phyloP scores from a whole-genome alignment of 148 eudicot genomes.

The Cornus controversa region DNA sequence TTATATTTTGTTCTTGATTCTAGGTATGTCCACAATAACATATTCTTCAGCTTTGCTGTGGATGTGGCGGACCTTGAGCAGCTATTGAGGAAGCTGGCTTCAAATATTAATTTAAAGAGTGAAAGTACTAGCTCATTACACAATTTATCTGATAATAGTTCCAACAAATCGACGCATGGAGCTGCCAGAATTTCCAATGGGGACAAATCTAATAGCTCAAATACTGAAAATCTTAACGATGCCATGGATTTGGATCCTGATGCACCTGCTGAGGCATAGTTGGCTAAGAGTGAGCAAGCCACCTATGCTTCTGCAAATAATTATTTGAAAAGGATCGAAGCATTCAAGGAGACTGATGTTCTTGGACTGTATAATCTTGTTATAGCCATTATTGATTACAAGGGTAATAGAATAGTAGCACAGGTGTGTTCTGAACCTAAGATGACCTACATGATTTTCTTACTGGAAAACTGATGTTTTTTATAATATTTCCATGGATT shows the following conservation, averaged over 20 bases:
- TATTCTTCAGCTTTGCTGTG: conserved; percentile 99
- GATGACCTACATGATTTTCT: neutral
- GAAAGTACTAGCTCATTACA: conserved; percentile 23
- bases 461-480: conserved; percentile 3
- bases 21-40: conserved; percentile 99
- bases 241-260: conserved; percentile 40
- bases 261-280: conserved; percentile 55
- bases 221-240: conserved; percentile 35
- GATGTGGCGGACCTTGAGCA: conserved; percentile 93
- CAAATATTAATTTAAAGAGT: conserved; percentile 35
- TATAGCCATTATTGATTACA: conserved; percentile 95
- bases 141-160: conserved; percentile 29
- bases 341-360: conserved; percentile 95
- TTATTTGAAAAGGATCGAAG: conserved; percentile 95
- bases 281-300: conserved; percentile 98
- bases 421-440: conserved; percentile 58
- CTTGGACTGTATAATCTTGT: conserved; percentile 95
- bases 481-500: neutral
- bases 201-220: conserved; percentile 32
- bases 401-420: conserved; percentile 96
- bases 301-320: conserved; percentile 99
- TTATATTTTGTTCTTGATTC: conserved; percentile 18
- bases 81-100: conserved; percentile 47
- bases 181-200: conserved; percentile 40
- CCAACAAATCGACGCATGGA: too few species aligned